phyloP scores from a whole-genome alignment of 176 grass and related monocot genomes.

The Paspalum notatum region DNA sequence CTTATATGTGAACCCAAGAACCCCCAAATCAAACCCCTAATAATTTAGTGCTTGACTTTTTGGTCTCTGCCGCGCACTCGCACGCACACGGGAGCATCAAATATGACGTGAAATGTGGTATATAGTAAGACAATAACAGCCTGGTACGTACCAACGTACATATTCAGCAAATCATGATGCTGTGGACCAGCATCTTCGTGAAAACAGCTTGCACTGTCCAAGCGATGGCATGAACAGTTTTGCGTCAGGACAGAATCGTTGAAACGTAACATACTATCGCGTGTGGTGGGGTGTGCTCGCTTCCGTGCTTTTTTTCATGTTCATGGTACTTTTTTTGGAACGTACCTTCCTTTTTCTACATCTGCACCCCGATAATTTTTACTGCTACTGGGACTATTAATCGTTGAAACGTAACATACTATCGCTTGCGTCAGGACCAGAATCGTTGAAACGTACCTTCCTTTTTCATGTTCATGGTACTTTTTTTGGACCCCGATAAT shows the following conservation, averaged over 20 bases:
- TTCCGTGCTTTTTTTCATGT: background rate
- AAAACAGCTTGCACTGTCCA: background rate
- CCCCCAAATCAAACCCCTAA: background rate
- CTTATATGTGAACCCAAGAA: background rate
- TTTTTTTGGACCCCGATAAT: too few relatives aligned
- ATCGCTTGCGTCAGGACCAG: too few relatives aligned
- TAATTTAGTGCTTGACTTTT: conserved; percentile 8
- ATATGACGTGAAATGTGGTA: background rate
- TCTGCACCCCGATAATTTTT: too few relatives aligned
- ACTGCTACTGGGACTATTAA: too few relatives aligned
- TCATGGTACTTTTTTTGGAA: background rate
- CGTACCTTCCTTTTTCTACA: too few relatives aligned
- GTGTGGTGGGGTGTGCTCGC: background rate
- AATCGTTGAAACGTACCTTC: too few relatives aligned
- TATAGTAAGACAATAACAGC: background rate
- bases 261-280: background rate
- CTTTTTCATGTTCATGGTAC: too few relatives aligned
- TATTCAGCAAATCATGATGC: background rate
- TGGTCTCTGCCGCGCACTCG: background rate
- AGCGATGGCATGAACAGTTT: background rate
- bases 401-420: too few relatives aligned
- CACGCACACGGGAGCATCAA: background rate
- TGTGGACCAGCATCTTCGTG: background rate
- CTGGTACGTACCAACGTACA: background rate
- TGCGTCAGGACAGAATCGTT: background rate